Conservation (phyloP, 2,329 filamentous ascomycete genomes). For the Beauveria sp. region DNA sequence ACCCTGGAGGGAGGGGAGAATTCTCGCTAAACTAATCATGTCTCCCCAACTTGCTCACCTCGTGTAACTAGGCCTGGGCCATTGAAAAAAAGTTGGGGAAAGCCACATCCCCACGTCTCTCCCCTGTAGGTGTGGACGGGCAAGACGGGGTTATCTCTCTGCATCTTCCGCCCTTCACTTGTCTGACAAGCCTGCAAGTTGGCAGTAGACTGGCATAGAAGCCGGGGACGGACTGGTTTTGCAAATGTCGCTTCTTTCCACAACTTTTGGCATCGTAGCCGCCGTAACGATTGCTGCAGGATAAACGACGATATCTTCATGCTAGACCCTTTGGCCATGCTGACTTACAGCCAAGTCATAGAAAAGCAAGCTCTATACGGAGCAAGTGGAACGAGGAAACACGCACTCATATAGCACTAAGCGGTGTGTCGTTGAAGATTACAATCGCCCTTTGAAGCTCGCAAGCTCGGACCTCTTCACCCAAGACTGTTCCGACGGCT, state of each 20-base stretch:
- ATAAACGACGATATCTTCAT: too few species aligned
- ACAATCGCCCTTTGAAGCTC: too few species aligned
- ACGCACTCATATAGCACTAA: too few species aligned
- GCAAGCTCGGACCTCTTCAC: too few species aligned
- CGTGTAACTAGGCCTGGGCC: background rate
- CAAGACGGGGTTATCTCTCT: background rate
- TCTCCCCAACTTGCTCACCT: background rate
- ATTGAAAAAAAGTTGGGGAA: conserved; percentile 2
- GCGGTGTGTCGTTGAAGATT: too few species aligned
- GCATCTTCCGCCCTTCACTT: background rate
- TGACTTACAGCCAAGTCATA: too few species aligned
- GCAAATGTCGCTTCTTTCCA: background rate
- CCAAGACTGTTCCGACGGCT: background rate
- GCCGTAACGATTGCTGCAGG: background rate
- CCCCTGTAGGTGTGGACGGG: background rate
- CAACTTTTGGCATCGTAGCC: background rate
- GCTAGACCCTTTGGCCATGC: too few species aligned
- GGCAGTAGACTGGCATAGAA: background rate
- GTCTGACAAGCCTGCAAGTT: background rate
- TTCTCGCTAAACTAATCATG: background rate
- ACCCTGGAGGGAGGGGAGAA: background rate
- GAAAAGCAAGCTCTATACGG: too few species aligned
- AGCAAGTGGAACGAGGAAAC: too few species aligned
- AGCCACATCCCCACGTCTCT: conserved; percentile 1
- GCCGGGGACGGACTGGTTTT: too few species aligned